phyloP scores from a whole-genome alignment of 306 rosid genomes.

The Malus orientalis region DNA sequence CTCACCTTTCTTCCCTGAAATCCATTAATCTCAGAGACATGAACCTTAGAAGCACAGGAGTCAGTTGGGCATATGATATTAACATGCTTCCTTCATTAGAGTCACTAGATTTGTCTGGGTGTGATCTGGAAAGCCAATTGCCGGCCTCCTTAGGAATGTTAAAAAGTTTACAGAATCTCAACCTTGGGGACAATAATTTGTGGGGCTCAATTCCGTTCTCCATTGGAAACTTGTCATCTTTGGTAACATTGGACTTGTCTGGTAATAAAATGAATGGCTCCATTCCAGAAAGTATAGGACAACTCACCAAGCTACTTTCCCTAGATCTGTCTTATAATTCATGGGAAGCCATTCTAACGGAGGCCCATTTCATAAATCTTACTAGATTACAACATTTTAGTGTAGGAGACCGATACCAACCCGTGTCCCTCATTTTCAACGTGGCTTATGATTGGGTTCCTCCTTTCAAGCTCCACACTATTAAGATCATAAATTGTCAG shows the following conservation, averaged over 20 bases:
- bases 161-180: not conserved
- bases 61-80: slow-evolving; percentile 1
- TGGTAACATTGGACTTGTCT: not conserved
- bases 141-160: not conserved
- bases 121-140: not conserved
- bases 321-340: not conserved
- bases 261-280: slow-evolving; percentile 22
- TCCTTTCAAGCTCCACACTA: not conserved
- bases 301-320: slow-evolving; percentile 18
- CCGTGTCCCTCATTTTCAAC: not conserved
- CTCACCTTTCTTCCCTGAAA: too few relatives aligned
- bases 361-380: slow-evolving; percentile 21
- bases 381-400: not conserved
- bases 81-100: not conserved
- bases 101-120: not conserved
- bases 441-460: not conserved
- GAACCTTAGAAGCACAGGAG: slow-evolving; percentile 11
- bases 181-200: not conserved
- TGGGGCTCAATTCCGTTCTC: slow-evolving; percentile 22
- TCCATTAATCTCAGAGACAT: slow-evolving; percentile 4
- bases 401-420: too few relatives aligned
- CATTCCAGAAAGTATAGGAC: slow-evolving; percentile 29
- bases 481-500: too few relatives aligned
- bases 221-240: slow-evolving; percentile 21
- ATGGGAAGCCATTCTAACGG: slow-evolving; percentile 13